Conservation (phyloP, 2,329 filamentous ascomycete species). For the Fusarium continuum region DNA sequence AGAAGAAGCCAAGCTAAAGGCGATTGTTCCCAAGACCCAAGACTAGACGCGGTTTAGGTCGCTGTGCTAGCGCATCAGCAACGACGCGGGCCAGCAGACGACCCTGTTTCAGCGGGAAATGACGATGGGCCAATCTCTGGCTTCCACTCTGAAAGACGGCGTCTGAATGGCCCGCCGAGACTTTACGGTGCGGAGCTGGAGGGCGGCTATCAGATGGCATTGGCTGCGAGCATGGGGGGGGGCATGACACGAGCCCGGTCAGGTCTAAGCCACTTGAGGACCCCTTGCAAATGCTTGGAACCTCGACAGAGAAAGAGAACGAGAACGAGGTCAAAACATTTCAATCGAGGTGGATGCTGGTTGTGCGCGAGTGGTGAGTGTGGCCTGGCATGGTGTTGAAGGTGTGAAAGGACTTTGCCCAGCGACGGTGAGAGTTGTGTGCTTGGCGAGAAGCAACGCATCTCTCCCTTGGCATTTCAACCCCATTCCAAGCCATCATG, state of each 20-base stretch:
- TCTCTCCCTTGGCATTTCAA: not conserved
- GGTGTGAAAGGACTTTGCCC: constrained; percentile 4
- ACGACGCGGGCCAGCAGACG: constrained; percentile 39
- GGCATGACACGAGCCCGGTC: constrained; percentile 38
- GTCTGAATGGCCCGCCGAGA: constrained; percentile 36
- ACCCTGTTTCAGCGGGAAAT: constrained; percentile 46
- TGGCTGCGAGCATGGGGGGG: constrained; percentile 17
- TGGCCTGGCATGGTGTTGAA: too few species aligned
- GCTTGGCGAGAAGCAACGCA: not conserved
- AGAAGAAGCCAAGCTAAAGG: not conserved
- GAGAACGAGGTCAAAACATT: constrained; percentile 23
- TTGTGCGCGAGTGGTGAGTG: constrained; percentile 19
- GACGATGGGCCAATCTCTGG: constrained; percentile 43
- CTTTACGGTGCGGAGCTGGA: constrained; percentile 33
- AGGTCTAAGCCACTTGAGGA: constrained; percentile 30
- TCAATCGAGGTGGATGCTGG: constrained; percentile 24
- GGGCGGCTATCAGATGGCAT: constrained; percentile 12
- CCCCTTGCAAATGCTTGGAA: constrained; percentile 7
- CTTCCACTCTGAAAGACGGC: constrained; percentile 16
- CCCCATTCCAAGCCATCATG: not conserved
- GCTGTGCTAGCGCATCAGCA: constrained; percentile 17
- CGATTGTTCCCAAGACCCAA: constrained; percentile 18
- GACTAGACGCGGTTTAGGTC: constrained; percentile 5
- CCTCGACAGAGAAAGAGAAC: not conserved
- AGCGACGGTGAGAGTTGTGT: constrained; percentile 15